These are phyloP conservation scores for Torrubiella hemipterigena DNA, from an alignment of 2,329 filamentous ascomycete genomes.

Conservation along the genomic window DNA sequence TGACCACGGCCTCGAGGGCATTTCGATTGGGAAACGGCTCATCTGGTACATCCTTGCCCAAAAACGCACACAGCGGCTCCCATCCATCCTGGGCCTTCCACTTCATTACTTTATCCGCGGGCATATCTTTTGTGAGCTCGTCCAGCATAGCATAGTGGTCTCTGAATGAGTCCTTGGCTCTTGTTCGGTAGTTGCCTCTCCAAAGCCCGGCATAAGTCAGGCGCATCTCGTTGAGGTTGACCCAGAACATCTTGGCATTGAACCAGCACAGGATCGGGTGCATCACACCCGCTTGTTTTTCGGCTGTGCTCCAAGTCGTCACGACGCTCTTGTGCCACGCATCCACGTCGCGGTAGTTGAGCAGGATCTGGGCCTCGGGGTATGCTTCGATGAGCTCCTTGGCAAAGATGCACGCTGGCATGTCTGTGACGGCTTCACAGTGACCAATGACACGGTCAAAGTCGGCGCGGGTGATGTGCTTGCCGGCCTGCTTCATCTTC, in stretches of 20 bases:
- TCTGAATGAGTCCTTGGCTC: not conserved
- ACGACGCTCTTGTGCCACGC: conserved; percentile 22
- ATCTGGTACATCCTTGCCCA: conserved; percentile 20
- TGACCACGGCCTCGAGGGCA: not conserved
- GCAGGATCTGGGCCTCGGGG: conserved; percentile 32
- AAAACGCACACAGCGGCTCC: conserved; percentile 27
- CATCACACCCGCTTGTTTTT: not conserved
- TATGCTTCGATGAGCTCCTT: conserved; percentile 3
- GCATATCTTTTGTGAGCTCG: conserved; percentile 1
- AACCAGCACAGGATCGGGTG: conserved; percentile 14
- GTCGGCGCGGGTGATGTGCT: conserved; percentile 2
- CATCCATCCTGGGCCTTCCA: conserved; percentile 26
- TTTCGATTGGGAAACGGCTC: conserved; percentile 16
- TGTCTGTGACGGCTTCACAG: conserved; percentile 6
- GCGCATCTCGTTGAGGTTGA: conserved; percentile 1
- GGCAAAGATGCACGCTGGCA: conserved; percentile 5
- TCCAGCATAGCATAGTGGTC: not conserved
- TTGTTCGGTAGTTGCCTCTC: not conserved
- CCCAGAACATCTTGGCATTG: conserved; percentile 19
- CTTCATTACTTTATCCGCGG: conserved; percentile 20
- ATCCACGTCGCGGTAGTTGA: conserved; percentile 24
- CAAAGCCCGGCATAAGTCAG: not conserved
- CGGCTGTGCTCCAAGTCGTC: conserved; percentile 9
- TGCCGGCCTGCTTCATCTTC: conserved; percentile 1
- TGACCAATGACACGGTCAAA: conserved; percentile 5